Percentiles rank a stretch among this genome's conserved stretches.
These are phyloP conservation scores for Metarhizium humberi DNA, from an alignment of 2,329 filamentous ascomycete species.

Conservation along the genomic window DNA sequence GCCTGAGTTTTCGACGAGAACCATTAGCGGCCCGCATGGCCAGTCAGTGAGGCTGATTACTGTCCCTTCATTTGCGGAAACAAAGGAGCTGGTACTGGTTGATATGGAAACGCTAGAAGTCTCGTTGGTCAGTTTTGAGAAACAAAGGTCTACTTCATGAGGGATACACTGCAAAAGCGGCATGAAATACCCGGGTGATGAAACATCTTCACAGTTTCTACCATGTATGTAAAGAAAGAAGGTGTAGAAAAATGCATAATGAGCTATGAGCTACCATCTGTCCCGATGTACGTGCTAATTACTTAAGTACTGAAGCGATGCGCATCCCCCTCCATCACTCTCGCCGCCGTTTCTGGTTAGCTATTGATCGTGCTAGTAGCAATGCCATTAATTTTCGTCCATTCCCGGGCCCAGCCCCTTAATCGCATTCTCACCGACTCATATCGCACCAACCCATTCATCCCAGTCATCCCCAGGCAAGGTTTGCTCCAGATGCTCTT, in stretches of 20 bases:
- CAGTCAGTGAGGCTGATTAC: conserved; percentile 71
- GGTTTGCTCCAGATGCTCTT: background rate
- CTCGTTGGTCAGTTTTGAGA: conserved; percentile 54
- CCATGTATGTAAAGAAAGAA: too few species aligned
- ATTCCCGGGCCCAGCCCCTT: too few species aligned
- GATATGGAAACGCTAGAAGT: conserved; percentile 80
- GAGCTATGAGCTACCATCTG: background rate
- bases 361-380: too few species aligned
- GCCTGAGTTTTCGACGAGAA: conserved; percentile 62
- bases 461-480: background rate
- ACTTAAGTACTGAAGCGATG: background rate
- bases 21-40: conserved; percentile 57
- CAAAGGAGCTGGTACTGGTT: conserved; percentile 70
- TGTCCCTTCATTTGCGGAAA: conserved; percentile 72
- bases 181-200: background rate
- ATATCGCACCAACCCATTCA: background rate
- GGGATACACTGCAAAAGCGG: background rate
- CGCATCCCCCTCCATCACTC: too few species aligned
- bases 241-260: background rate
- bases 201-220: too few species aligned
- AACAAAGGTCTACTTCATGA: background rate
- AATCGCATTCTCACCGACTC: background rate
- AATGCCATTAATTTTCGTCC: too few species aligned
- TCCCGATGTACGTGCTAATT: background rate
- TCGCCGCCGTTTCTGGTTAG: too few species aligned